Evolutionary conservation across 108 stramenopile species (phyloP), one percentile per base, ranked within the genome.

Genomic region (Nitzschia sp.): DNA sequence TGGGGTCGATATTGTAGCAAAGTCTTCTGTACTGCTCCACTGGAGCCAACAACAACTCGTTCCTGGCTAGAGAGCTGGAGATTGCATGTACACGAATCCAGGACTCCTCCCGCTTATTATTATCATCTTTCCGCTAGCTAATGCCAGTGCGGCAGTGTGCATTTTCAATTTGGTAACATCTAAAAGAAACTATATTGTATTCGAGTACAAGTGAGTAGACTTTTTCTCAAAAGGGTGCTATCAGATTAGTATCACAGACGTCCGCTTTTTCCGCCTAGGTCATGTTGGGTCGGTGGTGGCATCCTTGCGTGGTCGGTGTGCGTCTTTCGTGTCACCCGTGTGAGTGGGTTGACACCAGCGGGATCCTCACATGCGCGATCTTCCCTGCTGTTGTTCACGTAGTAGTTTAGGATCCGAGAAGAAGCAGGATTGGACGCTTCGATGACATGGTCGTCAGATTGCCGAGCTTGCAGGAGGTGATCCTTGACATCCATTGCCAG

Each of bases 401-500:
- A 95, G 63, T 92, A 92, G 56, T 95, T 89, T 57, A 95, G 69
- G 41, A 95, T 87, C 45, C 91, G 69, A 16, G 82, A 78, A n/a
- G 94, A 89, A 2, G 89, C 88, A 5, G 91, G 91, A 60, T 87
- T 89, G 28, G 74, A 84, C 9, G 90, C 81, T 30, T 70, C 45
- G 4, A 85, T 68, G 34, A 75, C 66, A 26, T 79, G 79, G n/a
- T 80, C 62, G 22, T 82, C 81, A 1, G 63, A 54, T 35, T 80
- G 66, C 44, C 93, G 71, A 29, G 87, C 94, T 25, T 85, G 68
- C 45, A 82, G 54, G 63, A 95, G 58, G 30, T 92, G 83, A 11
- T 74, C 74, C 75, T 88, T 89, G 19, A 94, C 85, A 53, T 91
- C 90, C 45, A 86, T 80, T 9, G 99, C 99, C n/a, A 98, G 82